Evolutionary conservation across 495 filamentous ascomycete species (phyloP).

Genomic region (Bryoglossum gracile): DNA sequence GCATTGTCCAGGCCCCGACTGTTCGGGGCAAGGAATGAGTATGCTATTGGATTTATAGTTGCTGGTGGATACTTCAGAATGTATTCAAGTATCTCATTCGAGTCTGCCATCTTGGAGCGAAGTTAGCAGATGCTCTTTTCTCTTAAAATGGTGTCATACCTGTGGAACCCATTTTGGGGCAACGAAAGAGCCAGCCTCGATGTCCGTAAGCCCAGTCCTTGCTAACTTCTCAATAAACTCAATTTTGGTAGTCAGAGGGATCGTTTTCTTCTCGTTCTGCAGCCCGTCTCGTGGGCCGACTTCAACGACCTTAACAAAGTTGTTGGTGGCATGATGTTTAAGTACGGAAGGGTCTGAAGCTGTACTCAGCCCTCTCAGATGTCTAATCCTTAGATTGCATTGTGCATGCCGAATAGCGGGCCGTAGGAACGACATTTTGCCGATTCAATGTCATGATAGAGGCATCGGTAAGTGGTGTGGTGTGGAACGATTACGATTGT

Average conservation of each 20-base stretch:
- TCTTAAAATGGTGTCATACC: conserved; percentile 37
- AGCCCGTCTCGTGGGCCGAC: conserved; percentile 91
- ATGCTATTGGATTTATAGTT: conserved; percentile 62
- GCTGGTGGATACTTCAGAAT: conserved; percentile 52
- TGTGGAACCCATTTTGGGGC: conserved; percentile 97
- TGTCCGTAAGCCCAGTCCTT: conserved; percentile 75
- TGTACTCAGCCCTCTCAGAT: conserved; percentile 16
- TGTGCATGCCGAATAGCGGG: conserved; percentile 5
- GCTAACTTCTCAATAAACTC: conserved; percentile 74
- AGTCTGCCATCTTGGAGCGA: conserved; percentile 75
- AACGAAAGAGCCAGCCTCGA: conserved; percentile 95
- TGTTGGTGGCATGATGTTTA: conserved; percentile 10
- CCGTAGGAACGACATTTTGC: conserved; percentile 16
- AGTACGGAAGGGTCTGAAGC: conserved; percentile 11
- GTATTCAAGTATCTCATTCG: conserved; percentile 69
- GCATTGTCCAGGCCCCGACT: conserved; percentile 62
- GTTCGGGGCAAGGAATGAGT: conserved; percentile 93
- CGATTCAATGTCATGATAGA: conserved; percentile 7
- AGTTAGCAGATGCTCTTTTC: neutral
- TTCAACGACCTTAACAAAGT: conserved; percentile 65
- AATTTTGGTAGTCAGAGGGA: conserved; percentile 77
- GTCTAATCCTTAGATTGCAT: conserved; percentile 3
- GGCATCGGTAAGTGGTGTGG: neutral
- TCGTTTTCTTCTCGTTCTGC: conserved; percentile 87
- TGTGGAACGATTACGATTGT: neutral